phyloP scores from a whole-genome alignment of 1,284 basidiomycete genomes.

The Pisolithus thermaeus region DNA sequence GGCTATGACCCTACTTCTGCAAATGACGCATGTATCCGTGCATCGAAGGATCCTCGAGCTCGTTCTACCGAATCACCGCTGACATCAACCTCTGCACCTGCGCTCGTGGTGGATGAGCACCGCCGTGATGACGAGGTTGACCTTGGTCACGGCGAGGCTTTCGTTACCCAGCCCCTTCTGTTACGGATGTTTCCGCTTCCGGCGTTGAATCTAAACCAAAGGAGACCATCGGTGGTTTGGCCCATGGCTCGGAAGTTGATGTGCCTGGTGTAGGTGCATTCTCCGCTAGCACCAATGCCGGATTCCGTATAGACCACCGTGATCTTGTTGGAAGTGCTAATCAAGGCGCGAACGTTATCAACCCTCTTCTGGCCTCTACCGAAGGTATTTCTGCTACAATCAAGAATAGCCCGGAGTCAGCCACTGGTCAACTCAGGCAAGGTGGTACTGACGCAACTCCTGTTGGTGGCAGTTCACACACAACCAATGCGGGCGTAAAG shows the following conservation, averaged over 20 bases:
- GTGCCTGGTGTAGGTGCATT: background rate
- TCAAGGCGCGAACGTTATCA: too few species aligned
- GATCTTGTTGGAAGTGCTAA: background rate
- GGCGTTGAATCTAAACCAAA: background rate
- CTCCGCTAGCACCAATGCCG: background rate
- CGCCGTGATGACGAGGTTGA: background rate
- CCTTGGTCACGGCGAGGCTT: background rate
- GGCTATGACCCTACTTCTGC: conserved; percentile 1
- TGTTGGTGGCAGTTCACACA: background rate
- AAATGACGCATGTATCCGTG: conserved; percentile 9
- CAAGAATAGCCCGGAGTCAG: background rate
- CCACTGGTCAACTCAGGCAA: background rate
- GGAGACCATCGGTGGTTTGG: background rate
- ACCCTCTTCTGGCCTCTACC: background rate
- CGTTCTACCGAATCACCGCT: background rate
- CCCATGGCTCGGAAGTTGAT: background rate
- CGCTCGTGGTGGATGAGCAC: background rate
- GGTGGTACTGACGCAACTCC: background rate
- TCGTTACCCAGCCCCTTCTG: background rate
- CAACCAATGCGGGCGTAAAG: background rate
- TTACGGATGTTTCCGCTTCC: background rate
- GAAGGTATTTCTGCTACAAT: background rate
- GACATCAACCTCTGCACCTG: background rate
- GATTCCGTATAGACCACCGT: background rate
- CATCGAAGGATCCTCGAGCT: background rate